Base-by-base conservation (phyloP, 139 green algal species). In the Auxenochlorella pyrenoidosa region DNA sequence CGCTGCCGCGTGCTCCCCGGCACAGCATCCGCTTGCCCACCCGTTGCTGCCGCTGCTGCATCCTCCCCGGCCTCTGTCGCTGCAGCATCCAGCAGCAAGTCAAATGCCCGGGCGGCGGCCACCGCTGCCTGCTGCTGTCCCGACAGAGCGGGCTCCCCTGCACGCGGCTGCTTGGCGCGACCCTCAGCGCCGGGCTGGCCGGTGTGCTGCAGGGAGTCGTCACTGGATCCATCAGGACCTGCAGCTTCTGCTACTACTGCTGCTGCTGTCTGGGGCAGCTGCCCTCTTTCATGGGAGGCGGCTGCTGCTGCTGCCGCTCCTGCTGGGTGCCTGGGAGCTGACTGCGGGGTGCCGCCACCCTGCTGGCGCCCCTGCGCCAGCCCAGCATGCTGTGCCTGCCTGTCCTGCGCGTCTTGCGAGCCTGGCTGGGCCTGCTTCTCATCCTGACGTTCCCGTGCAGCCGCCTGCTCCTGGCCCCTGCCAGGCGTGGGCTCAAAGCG, bases 41-140 rank as follows among this genome's bases (percentile, higher is more conserved):
- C 40, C 36, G 40, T 15, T 40, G 34, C 73, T 28, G 73, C 40
- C 51, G 40, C 40, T 30, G 34, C 18, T 8, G 0, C 78, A 1
- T 34, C 78, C 0, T 36, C 2, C 10, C n/a, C 78, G 21, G 70
- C 41, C 34, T 73, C 79, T 0, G 40, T 60, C 4, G 58, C 79
- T 12, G 59, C 79, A 0, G 79, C 79, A 40, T 72, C 79, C n/a
- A 84, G 59, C 58, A 84, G 58, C 79, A 84, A 22, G 34, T 84
- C 54, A 38, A 75, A 73, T 1, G 79, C 51, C 26, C 79, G 30
- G 13, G 36, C 58, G 1, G 32, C 24, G 12, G 21, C 36, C 36
- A 75, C 79, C 3, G 59, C 79, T 30, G 26, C 36, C 59, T 75
- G 24, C 73, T 78, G 34, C 34, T 77, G 43, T 43, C 12, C 44